phyloP scores from a whole-genome alignment of 108 stramenopile genomes.

The Epipyxis sp. region DNA sequence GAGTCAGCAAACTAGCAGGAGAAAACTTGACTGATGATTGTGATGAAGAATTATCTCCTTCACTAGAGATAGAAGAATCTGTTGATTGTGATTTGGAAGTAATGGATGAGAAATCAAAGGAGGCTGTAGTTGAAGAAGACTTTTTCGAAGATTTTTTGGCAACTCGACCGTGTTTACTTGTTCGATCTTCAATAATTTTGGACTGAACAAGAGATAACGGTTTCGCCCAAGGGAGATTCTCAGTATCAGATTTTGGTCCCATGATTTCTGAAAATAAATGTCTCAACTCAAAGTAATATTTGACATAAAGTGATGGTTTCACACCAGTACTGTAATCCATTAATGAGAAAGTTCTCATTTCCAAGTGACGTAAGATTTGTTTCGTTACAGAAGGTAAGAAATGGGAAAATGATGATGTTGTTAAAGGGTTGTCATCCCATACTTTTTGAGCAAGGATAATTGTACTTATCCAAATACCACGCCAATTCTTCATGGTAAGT shows the following conservation, averaged over 20 bases:
- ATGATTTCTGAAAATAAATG: slow-evolving; percentile 25
- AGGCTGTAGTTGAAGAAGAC: neutral
- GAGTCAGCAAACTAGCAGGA: too few relatives aligned
- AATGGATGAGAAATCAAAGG: too few relatives aligned
- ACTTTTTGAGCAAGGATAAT: slow-evolving; percentile 43
- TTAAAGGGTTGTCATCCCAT: slow-evolving; percentile 40
- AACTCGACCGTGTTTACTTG: neutral
- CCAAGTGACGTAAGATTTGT: slow-evolving; percentile 31
- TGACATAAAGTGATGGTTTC: slow-evolving; percentile 35
- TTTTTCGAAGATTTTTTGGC: neutral
- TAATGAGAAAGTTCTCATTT: slow-evolving; percentile 36
- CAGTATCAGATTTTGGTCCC: neutral
- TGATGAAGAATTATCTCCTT: too few relatives aligned
- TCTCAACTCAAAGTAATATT: slow-evolving; percentile 48
- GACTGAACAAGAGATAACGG: neutral
- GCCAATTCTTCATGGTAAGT: slow-evolving; percentile 38
- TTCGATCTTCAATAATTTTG: neutral
- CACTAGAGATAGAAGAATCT: too few relatives aligned
- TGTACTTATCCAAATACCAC: slow-evolving; percentile 26
- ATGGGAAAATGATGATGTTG: slow-evolving; percentile 18
- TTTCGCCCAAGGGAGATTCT: neutral
- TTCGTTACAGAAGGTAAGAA: neutral
- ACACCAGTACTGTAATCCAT: slow-evolving; percentile 34
- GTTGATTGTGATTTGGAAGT: too few relatives aligned
- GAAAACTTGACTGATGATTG: too few relatives aligned